These are phyloP conservation scores for Lepidium didymum DNA, from an alignment of 345 rosid species.

Conservation along the genomic window DNA sequence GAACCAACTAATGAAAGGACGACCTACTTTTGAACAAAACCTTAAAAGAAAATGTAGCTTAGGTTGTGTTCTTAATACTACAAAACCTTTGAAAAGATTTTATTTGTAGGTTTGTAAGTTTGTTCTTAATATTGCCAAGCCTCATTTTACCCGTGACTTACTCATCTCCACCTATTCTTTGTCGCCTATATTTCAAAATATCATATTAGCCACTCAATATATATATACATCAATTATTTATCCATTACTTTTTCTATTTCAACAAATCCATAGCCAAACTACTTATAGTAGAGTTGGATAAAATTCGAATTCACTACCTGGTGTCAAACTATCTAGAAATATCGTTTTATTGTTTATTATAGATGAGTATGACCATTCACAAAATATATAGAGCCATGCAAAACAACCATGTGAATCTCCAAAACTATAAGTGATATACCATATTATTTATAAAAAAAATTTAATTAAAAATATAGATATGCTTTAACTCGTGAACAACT, in stretches of 20 bases:
- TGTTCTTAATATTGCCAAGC: constrained; percentile 12
- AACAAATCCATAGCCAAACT: too few species aligned
- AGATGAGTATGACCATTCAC: not conserved
- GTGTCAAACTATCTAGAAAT: not conserved
- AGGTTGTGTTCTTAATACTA: constrained; percentile 14
- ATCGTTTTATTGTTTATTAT: not conserved
- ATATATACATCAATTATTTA: not conserved
- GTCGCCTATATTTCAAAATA: not conserved
- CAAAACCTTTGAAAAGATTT: not conserved
- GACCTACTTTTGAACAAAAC: constrained; percentile 4
- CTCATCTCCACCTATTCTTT: constrained; percentile 9
- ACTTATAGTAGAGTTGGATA: too few species aligned
- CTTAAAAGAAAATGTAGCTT: not conserved
- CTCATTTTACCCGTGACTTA: constrained; percentile 15
- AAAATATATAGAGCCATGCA: not conserved
- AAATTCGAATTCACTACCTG: too few species aligned
- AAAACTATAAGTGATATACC: not conserved
- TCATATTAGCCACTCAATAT: not conserved
- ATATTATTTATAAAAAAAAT: not conserved
- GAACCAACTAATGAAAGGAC: constrained; percentile 12
- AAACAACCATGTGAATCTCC: not conserved
- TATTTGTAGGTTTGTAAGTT: constrained; percentile 15
- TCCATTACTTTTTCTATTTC: not conserved
- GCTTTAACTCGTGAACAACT: not conserved
- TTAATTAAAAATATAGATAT: not conserved